Evolutionary conservation across 257 asterid species (phyloP), one percentile per base, ranked within the genome.

Genomic region (Przewalskia tangutica): DNA sequence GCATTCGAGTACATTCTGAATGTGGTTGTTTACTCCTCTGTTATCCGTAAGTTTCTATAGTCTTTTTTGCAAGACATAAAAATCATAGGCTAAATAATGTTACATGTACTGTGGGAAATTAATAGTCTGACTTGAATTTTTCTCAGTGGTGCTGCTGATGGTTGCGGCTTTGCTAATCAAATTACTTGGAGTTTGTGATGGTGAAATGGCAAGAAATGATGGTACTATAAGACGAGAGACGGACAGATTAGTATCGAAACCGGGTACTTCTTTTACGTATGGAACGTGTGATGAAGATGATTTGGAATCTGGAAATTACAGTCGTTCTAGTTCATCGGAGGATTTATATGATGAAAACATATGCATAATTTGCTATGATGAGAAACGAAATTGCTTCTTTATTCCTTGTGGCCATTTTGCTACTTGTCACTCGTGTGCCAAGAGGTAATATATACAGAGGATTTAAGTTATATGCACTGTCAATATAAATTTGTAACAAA

Each of bases 331-430:
- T 7, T 78, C 90, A 0, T 86, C 92, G 2, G 93, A 89, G 34
- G 90, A 89, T 4, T n/a, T 91, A 60, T 94, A 89, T 40, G 95
- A 94, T 68, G 95, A 90, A 36, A 92, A 88, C 20, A 86, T 91
- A 8, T 94, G 98, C 17, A 93, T 91, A 3, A 88, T 94, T 51
- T 94, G 98, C 79, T 94, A 88, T 34, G 97, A 92, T 3, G 84
- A 86, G 2, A 87, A 58, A 1, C 77, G 92, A 71, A 88, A 86
- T 8, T 92, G 97, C 82, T 90, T 89, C 87, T 94, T 91, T 54
- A 55, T 89, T 77, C 98, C 98, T 11, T 92, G 98, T 42, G 97
- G 93, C 1, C 98, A 94, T 54, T 89, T 87, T 16, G 84, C 90
- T 32, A 79, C 98, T 0, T 94, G 97, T 84, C 71, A 82, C 83